Conservation (phyloP, 2,329 filamentous ascomycete genomes). For the Calonectria hawksworthii region DNA sequence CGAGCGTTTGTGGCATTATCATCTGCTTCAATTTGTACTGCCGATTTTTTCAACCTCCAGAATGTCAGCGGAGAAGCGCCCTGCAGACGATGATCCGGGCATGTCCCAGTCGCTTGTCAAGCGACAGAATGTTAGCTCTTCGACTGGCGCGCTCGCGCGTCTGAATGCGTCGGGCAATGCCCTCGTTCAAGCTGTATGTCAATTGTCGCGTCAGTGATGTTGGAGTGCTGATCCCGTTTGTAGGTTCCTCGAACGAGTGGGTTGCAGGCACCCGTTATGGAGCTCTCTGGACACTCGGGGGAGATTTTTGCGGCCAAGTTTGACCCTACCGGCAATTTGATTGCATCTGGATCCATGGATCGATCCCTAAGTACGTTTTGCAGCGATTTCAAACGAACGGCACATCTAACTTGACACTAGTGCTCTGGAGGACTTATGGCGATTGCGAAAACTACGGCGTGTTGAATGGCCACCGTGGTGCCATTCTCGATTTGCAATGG, state of each 20-base stretch:
- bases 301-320: slow-evolving; percentile 95
- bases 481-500: slow-evolving; percentile 94
- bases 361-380: slow-evolving; percentile 80
- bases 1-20: slow-evolving; percentile 26
- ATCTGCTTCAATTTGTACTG: neutral
- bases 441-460: slow-evolving; percentile 95
- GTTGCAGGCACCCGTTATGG: slow-evolving; percentile 93
- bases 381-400: too few species aligned
- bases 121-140: slow-evolving; percentile 78
- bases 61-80: slow-evolving; percentile 94
- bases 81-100: slow-evolving; percentile 86
- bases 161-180: slow-evolving; percentile 65
- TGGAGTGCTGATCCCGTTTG: slow-evolving; percentile 1
- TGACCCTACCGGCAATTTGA: slow-evolving; percentile 87
- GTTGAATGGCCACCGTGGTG: slow-evolving; percentile 90
- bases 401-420: slow-evolving; percentile 58
- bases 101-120: slow-evolving; percentile 88
- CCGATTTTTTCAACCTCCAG: slow-evolving; percentile 25
- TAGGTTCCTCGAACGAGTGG: slow-evolving; percentile 85
- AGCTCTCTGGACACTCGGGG: slow-evolving; percentile 84
- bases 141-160: slow-evolving; percentile 63
- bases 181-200: slow-evolving; percentile 65
- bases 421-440: slow-evolving; percentile 94
- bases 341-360: slow-evolving; percentile 97
- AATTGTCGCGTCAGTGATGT: neutral